Evolutionary conservation across 2,329 filamentous ascomycete species (phyloP).

Genomic region (Ophiocordyceps camponoti-floridani): DNA sequence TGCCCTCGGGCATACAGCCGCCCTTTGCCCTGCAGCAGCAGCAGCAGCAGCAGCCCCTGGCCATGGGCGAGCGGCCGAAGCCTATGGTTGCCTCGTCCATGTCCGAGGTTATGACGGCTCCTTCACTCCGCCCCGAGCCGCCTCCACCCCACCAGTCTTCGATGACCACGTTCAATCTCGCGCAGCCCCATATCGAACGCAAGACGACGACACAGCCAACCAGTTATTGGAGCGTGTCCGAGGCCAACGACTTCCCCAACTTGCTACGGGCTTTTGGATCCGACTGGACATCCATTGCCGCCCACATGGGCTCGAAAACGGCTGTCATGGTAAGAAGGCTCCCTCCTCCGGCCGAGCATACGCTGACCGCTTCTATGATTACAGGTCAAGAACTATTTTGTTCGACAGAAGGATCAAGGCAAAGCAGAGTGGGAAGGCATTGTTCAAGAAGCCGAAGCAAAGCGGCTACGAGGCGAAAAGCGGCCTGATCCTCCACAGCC

Average conservation of each 20-base stretch:
- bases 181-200: slow-evolving; percentile 27
- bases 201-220: slow-evolving; percentile 43
- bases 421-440: slow-evolving; percentile 42
- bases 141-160: slow-evolving; percentile 26
- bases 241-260: slow-evolving; percentile 58
- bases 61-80: slow-evolving; percentile 16
- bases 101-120: slow-evolving; percentile 36
- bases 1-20: slow-evolving; percentile 16
- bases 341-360: not conserved
- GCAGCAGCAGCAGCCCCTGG: slow-evolving; percentile 4
- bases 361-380: slow-evolving; percentile 3
- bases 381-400: slow-evolving; percentile 52
- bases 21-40: slow-evolving; percentile 17
- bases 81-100: slow-evolving; percentile 19
- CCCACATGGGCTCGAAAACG: slow-evolving; percentile 69
- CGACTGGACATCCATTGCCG: slow-evolving; percentile 59
- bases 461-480: slow-evolving; percentile 36
- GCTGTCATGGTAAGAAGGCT: slow-evolving; percentile 54
- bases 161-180: slow-evolving; percentile 31
- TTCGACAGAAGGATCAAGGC: slow-evolving; percentile 40
- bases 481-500: slow-evolving; percentile 41
- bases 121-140: slow-evolving; percentile 36
- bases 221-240: slow-evolving; percentile 77
- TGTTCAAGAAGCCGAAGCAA: slow-evolving; percentile 40
- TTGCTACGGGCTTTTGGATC: slow-evolving; percentile 60